Percentiles rank a stretch among this genome's conserved stretches.
Conservation (phyloP, 2,329 filamentous ascomycete genomes). For the Microcera coccophila region DNA sequence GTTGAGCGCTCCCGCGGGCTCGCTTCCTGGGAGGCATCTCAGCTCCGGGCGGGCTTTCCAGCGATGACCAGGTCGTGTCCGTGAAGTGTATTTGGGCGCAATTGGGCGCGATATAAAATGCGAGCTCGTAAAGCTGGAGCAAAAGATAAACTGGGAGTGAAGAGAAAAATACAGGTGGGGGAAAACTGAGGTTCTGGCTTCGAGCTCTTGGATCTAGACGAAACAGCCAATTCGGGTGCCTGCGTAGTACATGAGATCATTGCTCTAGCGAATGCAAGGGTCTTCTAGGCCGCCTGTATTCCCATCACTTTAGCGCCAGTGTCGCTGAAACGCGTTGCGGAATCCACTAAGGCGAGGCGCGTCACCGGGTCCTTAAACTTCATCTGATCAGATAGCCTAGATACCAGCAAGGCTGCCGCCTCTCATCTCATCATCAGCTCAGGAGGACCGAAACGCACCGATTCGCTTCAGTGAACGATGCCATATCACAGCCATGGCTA, state of each 20-base stretch:
- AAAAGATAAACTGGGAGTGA: not conserved
- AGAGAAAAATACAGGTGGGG: not conserved
- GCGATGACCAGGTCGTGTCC: not conserved
- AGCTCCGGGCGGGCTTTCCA: not conserved
- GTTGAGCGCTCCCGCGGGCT: constrained; percentile 51
- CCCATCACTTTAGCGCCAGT: not conserved
- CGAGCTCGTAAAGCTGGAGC: not conserved
- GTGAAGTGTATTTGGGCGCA: not conserved
- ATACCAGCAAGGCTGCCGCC: no score
- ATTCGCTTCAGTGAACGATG: not conserved
- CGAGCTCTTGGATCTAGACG: constrained; percentile 7
- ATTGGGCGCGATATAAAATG: not conserved
- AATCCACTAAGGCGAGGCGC: no score
- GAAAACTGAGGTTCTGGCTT: constrained; percentile 4
- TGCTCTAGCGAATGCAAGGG: not conserved
- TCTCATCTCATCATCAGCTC: no score
- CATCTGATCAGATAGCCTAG: not conserved
- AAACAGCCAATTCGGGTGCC: constrained; percentile 1
- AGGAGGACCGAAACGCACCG: no score
- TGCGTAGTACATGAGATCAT: constrained; percentile 7
- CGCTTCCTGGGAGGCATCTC: constrained; percentile 69
- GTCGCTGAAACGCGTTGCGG: constrained; percentile 11
- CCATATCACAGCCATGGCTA: constrained; percentile 25
- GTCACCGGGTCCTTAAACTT: constrained; percentile 13
- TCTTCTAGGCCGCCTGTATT: not conserved